Evolutionary conservation across 805 yeast species (phyloP).

Genomic region (Barnettozyma californica): DNA sequence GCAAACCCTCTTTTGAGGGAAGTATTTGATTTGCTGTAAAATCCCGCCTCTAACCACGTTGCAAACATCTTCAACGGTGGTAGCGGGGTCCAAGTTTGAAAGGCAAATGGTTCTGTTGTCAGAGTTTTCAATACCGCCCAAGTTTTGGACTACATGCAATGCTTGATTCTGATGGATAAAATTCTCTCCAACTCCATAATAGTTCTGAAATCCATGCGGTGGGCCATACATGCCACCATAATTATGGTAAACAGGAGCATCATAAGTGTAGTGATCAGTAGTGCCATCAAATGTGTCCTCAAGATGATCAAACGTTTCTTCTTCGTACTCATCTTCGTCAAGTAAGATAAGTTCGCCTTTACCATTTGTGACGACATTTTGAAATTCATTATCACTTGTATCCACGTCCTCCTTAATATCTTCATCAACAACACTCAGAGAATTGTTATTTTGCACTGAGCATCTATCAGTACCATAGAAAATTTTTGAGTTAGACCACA

Average conservation of each 20-base stretch:
- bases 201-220: neutral
- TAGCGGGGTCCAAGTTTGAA: conserved; percentile 58
- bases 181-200: conserved; percentile 30
- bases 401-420: neutral
- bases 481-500: conserved; percentile 69
- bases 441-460: conserved; percentile 35
- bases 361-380: conserved; percentile 1
- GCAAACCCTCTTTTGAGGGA: conserved; percentile 52
- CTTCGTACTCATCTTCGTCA: neutral
- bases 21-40: conserved; percentile 50
- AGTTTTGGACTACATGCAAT: conserved; percentile 77
- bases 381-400: conserved; percentile 1
- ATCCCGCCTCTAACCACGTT: conserved; percentile 76
- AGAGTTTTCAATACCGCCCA: conserved; percentile 74
- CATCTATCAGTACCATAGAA: conserved; percentile 92
- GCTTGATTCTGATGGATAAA: conserved; percentile 88
- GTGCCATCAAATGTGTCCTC: neutral
- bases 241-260: neutral
- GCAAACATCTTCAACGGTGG: conserved; percentile 68
- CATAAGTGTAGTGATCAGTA: neutral
- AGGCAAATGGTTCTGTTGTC: conserved; percentile 67
- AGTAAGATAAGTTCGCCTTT: conserved; percentile 1
- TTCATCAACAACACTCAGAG: conserved; percentile 1
- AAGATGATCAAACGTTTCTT: neutral
- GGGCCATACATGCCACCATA: neutral